Base-by-base conservation (phyloP, 768 basidiomycete genomes). In the Tulasnella sp. region DNA sequence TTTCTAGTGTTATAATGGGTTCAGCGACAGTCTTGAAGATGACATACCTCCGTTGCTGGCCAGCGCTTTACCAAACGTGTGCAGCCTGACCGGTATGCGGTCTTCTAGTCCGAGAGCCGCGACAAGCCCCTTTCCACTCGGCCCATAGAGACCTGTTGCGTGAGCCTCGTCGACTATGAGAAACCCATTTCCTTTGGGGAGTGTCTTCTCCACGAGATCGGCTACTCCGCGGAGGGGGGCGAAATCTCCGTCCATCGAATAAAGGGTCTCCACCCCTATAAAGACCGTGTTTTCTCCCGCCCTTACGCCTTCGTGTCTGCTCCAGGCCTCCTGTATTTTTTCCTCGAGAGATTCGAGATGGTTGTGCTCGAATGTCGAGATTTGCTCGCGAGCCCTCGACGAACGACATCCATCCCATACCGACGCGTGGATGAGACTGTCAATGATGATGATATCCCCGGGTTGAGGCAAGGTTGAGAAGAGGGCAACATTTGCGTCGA, bases 191-290 rank as follows among this genome's bases (percentile, higher is more conserved):
- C 85, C 84, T 19, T 75, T 70, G 1, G 90, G 89, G 47, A 94
- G 84, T 14, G 84, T 74, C 44, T 84, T 82, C 34, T 93, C 87
- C 59, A 94, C 76, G 3, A 85, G 76, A 34, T 86, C 84, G 40
- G 89, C 85, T 63, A 97, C 88, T 52, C 86, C 85, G 17, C 69
- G 69, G 35, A 98, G 82, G 0, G 94, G 94, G 0, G 90, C 84
- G 73, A 96, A 85, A 34, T 94, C 96, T 16, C 96, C 96, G 75
- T 98, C 96, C 96, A 98, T 98, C 72, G 90, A 92, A 76, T 98
- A 98, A 62, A 98, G 79, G 41, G 88, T 89, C 83, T 98, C 96
- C 7, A 97, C 88, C 0, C 92, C 88, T 14, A 98, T 79, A 77
- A 95, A 97, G 3, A 92, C 80, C 75, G 82, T 88, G 40, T 75